Evolutionary conservation across 2,329 filamentous ascomycete genomes (phyloP), one percentile per base, ranked within the genome.

Genomic region (Akanthomyces uredinophilus): DNA sequence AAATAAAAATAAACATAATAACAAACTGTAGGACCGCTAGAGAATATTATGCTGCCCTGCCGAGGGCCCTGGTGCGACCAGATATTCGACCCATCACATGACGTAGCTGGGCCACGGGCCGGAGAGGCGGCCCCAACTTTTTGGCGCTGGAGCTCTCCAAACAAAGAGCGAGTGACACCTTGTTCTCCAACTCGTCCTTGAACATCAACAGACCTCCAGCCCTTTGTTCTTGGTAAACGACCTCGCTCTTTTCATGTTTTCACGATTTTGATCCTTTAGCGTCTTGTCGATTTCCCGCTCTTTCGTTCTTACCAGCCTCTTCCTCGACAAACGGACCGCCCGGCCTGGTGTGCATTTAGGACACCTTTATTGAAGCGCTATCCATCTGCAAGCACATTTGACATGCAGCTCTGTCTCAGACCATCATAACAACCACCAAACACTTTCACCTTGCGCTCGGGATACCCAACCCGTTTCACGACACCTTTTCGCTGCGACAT

Each of bases 31-130:
- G 3, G 20, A 16, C 13, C 44, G 13, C 22, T 10, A 47, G 18
- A 13, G 22, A 47, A 24, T 16, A 13, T 14, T 24, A 27, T 5
- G 3, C 20, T 47, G 22, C 5, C 3, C 13, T 8, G 44, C 22
- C 44, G 14, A 13, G 7, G 50, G 5, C 13, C 32, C 39, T 37
- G 32, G 32, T 37, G 49, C 18, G 32, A 22, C 32, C 16, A 55
- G 52, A n/a, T 32, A 35, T 13, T 18, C 47, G 37, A 51, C 56
- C 61, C 63, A 64, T 66, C 65, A 66, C 65, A 66, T 66, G 65
- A 66, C 65, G 65, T 66, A 66, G 58, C 44, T 58, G 54, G 27
- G 35, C 63, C 63, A 64, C 60, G 61, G 52, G 57, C 32, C 5
- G 24, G 10, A 63, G 52, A 62, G 57, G 64, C 64, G 16, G 56